Conservation (phyloP, 345 rosid species). For the Microcos paniculata region DNA sequence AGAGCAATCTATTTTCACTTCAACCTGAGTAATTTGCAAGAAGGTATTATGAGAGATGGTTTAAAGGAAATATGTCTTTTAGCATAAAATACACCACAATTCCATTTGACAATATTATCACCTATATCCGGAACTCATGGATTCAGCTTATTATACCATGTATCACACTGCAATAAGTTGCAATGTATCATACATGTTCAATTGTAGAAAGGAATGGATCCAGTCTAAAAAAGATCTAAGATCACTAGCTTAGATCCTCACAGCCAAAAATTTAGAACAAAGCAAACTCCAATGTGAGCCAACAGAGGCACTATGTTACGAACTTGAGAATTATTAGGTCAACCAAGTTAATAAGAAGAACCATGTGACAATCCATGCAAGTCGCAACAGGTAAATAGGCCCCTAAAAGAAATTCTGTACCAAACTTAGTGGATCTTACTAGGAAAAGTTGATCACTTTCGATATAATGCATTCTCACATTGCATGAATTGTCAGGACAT, state of each 20-base stretch:
- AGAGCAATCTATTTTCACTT: slow-evolving; percentile 75
- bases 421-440: no score
- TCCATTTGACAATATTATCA: background rate
- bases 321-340: background rate
- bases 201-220: background rate
- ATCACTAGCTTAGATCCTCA: background rate
- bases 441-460: background rate
- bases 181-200: background rate
- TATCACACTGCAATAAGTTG: background rate
- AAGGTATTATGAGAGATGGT: background rate
- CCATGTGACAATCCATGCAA: background rate
- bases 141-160: background rate
- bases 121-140: background rate
- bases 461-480: background rate
- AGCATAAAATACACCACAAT: background rate
- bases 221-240: background rate
- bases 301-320: background rate
- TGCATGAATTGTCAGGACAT: background rate
- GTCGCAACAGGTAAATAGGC: background rate
- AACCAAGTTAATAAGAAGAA: background rate
- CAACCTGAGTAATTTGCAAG: slow-evolving; percentile 52
- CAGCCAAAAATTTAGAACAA: background rate
- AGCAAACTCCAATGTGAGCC: background rate
- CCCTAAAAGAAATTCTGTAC: background rate
- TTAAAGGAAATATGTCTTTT: background rate